Conservation (phyloP, 2,329 filamentous ascomycete species). For the Botrytis hyacinthi region DNA sequence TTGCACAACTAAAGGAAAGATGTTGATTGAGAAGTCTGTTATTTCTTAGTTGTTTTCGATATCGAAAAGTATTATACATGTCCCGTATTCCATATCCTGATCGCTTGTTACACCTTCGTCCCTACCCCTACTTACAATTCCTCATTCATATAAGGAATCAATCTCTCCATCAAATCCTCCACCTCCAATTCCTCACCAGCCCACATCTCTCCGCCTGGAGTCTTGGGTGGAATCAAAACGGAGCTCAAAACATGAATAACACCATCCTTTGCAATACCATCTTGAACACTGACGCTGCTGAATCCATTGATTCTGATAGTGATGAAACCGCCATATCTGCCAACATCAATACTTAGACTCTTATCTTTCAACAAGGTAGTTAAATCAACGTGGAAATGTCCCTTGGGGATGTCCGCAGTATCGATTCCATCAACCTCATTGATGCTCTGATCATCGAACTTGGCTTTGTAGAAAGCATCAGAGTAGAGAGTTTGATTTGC, state of each 20-base stretch:
- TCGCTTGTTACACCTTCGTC: not conserved
- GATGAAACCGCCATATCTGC: constrained; percentile 64
- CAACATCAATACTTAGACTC: constrained; percentile 69
- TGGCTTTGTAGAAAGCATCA: constrained; percentile 69
- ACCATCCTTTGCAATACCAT: constrained; percentile 73
- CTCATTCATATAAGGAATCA: constrained; percentile 27
- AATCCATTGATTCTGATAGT: constrained; percentile 75
- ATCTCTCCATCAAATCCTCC: constrained; percentile 55
- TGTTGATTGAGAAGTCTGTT: not conserved
- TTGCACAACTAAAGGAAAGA: too few species aligned
- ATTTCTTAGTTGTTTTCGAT: not conserved
- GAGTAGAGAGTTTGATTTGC: constrained; percentile 76
- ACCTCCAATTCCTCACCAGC: constrained; percentile 53
- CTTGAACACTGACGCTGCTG: constrained; percentile 61
- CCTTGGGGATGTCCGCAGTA: constrained; percentile 36
- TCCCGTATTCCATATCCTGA: too few species aligned
- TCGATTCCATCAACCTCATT: constrained; percentile 32
- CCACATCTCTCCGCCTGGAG: constrained; percentile 48
- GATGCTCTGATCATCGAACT: constrained; percentile 28
- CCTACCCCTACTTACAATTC: constrained; percentile 26
- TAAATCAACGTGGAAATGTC: constrained; percentile 62
- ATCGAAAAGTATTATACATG: not conserved
- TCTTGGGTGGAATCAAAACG: constrained; percentile 71
- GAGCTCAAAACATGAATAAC: constrained; percentile 74
- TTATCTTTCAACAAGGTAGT: constrained; percentile 68